Conservation (phyloP, 108 stramenopile genomes). For the Nannochloropsis salina region DNA sequence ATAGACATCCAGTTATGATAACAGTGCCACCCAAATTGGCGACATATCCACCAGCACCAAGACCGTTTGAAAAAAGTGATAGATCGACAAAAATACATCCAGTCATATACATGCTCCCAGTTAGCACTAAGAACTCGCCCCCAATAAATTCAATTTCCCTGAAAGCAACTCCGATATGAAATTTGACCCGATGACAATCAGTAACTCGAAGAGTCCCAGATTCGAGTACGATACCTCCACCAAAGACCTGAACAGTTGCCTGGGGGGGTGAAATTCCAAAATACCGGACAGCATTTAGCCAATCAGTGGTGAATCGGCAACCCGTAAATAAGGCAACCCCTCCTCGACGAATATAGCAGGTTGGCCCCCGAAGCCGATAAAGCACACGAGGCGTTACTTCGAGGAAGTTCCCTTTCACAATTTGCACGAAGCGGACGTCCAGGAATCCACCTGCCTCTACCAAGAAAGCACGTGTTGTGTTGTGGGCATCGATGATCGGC, state of each 20-base stretch:
- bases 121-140: not conserved
- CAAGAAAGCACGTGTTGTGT: conserved; percentile 11
- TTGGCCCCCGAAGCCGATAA: not conserved
- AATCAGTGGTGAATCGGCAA: not conserved
- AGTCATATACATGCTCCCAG: not conserved
- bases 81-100: not conserved
- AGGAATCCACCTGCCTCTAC: not conserved
- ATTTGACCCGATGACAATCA: not conserved
- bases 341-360: not conserved
- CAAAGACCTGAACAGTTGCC: not conserved
- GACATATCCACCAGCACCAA: conserved; percentile 16
- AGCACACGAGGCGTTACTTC: not conserved
- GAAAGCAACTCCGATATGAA: conserved; percentile 16
- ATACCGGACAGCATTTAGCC: not conserved
- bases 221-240: not conserved
- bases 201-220: not conserved
- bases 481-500: not conserved
- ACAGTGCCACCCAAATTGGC: not conserved
- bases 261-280: not conserved
- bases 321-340: not conserved
- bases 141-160: not conserved
- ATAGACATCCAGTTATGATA: not conserved
- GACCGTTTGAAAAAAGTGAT: not conserved
- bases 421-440: conserved; percentile 12
- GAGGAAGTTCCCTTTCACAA: not conserved